Base-by-base conservation (phyloP, 495 filamentous ascomycete genomes). In the Xylaria palmicola region DNA sequence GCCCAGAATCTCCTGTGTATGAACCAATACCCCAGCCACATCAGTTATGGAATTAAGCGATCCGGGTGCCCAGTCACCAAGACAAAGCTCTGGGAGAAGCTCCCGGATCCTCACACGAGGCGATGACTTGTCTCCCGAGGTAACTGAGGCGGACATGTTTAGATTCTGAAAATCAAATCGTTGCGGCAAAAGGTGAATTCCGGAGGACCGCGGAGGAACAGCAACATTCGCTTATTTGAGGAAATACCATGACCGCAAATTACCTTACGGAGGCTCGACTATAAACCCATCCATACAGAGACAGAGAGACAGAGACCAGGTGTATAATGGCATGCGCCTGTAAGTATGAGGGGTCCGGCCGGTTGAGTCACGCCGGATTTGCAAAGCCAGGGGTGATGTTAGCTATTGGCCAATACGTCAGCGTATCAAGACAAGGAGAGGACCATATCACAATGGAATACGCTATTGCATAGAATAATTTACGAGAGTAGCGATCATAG, bases 41-140 rank as follows among this genome's bases (percentile, higher is more conserved):
- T 84, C 80, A 40, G 80, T 81, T 34, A 83, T 64, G 57, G 74
- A 76, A 69, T 84, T 83, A 13, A 75, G 73, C 1, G 74, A 68
- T 8, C 80, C 81, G 6, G 79, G 68, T 7, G 60, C 61, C 64
- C 68, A 72, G 26, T 62, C 47, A 29, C 77, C 76, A 13, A 79
- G 60, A 56, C 71, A 60, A 55, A 81, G 66, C 29, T 66, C 47
- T 40, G 75, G 79, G 45, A 79, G 65, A 48, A 82, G 65, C 43
- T 77, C 72, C 4, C 79, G 74, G 57, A 83, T 60, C 20, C 77
- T 73, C 62, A 53, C 58, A 50, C 68, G 65, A 61, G 63, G 53
- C 56, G 62, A 57, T 15, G 50, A 47, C 8, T 47, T 43, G 20
- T 49, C 24, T 4, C 55, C 15, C 36, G 60, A 60, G 26, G 24